These are phyloP conservation scores for Gyromitra esculenta DNA, from an alignment of 2,329 filamentous ascomycete species.

Conservation along the genomic window DNA sequence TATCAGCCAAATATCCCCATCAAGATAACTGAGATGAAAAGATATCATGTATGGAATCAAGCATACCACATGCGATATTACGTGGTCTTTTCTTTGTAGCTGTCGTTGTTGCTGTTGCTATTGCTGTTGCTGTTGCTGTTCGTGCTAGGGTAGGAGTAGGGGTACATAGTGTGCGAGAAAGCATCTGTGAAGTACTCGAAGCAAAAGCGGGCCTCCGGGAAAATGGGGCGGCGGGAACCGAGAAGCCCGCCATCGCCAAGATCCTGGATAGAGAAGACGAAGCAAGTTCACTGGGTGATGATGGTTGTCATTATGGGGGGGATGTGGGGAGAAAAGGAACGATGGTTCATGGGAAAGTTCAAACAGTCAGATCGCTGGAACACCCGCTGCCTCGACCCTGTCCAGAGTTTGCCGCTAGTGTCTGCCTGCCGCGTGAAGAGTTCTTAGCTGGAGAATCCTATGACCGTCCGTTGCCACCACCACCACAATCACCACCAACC, in stretches of 20 bases:
- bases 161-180: not conserved
- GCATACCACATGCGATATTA: constrained; percentile 41
- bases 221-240: constrained; percentile 20
- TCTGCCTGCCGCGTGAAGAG: not conserved
- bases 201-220: constrained; percentile 19
- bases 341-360: constrained; percentile 16
- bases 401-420: not conserved
- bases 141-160: not conserved
- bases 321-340: not conserved
- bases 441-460: not conserved
- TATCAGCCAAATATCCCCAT: constrained; percentile 8
- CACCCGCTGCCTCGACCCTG: not conserved
- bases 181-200: constrained; percentile 4
- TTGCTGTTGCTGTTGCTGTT: too few relatives aligned
- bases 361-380: constrained; percentile 4
- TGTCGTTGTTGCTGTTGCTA: too few relatives aligned
- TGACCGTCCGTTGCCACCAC: not conserved
- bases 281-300: constrained; percentile 27
- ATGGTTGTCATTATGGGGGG: constrained; percentile 28
- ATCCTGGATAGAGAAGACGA: constrained; percentile 21
- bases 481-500: too few relatives aligned
- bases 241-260: constrained; percentile 48
- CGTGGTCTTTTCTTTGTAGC: constrained; percentile 28
- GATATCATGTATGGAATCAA: not conserved
- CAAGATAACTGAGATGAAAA: constrained; percentile 8